Evolutionary conservation across 2,329 filamentous ascomycete genomes (phyloP), one percentile per base, ranked within the genome.

Genomic region (Dactylonectria estremocensis): DNA sequence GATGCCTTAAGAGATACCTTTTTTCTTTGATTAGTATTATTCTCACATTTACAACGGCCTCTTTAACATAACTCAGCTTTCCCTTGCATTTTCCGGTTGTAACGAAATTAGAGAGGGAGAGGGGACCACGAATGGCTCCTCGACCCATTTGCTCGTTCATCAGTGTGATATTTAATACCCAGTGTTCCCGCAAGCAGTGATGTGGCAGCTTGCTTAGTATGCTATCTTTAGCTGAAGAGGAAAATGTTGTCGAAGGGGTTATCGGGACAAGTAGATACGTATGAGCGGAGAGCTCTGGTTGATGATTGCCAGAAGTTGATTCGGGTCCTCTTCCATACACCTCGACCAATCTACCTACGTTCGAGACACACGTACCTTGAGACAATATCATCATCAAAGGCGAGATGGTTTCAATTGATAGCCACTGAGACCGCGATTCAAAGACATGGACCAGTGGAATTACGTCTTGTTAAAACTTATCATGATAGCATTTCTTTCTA

Each of bases 401-500:
- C 24, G 24, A 28, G 24, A 28, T 28, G 24, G 24, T 7, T 28
- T 28, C 24, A 7, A 28, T 7, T 28, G 24, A 28, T 4, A 28
- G 24, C 24, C 35, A 37, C 14, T n/a, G 14, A n/a, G 8, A 43
- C n/a, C 40, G 40, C 6, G 14, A 5, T n/a, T 43, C 40, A n/a
- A 3, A 43, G 40, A n/a, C n/a, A 7, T 14, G n/a, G 14, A n/a
- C 40, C 14, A 11, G 35, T 5, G 35, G 28, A 14, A n/a, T 16
- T 7, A 28, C n/a, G 2, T 35, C n/a, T 28, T 24, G 16, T 54
- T 55, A 64, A 63, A 55, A 61, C 45, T 22, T 67, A 66, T 35
- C 60, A 66, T 40, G 35, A 70, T 69, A 66, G 61, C 37, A 68
- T 72, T 69, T 45, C 55, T 54, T 14, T 69, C 49, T 70, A 74